Conservation (phyloP, 1,139 yeast species). For the Chernovozyma aurita region DNA sequence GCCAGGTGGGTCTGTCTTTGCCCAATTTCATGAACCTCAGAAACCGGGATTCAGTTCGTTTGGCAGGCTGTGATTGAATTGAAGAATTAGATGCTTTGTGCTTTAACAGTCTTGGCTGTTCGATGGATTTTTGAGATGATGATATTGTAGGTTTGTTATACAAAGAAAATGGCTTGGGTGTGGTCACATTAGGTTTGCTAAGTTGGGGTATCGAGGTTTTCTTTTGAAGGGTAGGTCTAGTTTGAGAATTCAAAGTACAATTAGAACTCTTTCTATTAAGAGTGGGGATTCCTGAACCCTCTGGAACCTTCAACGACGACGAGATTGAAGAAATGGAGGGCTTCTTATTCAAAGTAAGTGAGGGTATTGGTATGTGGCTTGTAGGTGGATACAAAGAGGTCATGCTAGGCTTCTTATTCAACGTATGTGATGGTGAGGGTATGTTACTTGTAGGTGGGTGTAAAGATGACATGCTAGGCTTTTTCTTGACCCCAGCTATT, state of each 20-base stretch:
- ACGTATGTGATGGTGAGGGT: neutral
- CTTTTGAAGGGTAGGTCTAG: conserved; percentile 1
- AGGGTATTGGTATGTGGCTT: neutral
- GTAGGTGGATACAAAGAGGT: no score
- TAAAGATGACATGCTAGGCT: neutral
- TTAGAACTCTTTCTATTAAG: conserved; percentile 11
- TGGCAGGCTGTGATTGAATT: neutral
- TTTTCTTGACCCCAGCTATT: conserved; percentile 29
- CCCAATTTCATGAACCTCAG: conserved; percentile 7
- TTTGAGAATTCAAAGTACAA: conserved; percentile 3
- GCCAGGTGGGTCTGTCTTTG: conserved; percentile 1
- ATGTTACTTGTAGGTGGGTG: neutral
- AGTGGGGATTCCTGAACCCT: conserved; percentile 5
- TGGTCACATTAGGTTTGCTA: conserved; percentile 10
- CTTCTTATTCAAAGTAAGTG: conserved; percentile 9
- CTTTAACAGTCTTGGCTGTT: conserved; percentile 2
- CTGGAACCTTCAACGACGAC: conserved; percentile 6
- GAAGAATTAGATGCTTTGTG: conserved; percentile 3
- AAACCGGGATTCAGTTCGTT: conserved; percentile 7
- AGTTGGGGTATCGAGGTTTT: conserved; percentile 5
- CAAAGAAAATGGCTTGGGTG: conserved; percentile 23
- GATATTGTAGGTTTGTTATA: conserved; percentile 43
- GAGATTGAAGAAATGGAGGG: conserved; percentile 12
- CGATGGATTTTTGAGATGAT: conserved; percentile 32
- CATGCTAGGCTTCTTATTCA: no score